Conservation (phyloP, 805 yeast genomes). For the Hagleromyces aurorensis region DNA sequence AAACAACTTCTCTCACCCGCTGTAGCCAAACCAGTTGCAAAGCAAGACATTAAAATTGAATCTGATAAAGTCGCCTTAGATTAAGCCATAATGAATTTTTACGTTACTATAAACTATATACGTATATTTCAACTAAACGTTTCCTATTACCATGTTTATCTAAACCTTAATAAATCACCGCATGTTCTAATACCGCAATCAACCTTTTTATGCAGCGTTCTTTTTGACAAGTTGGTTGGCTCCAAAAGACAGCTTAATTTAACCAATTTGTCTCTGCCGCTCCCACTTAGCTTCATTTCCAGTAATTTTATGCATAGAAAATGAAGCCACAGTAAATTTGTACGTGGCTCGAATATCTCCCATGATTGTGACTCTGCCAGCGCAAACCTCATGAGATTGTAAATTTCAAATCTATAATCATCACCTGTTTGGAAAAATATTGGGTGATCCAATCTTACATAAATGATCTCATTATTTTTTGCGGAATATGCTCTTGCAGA, state of each 20-base stretch:
- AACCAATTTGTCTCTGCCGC: slow-evolving; percentile 16
- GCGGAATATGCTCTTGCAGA: slow-evolving; percentile 35
- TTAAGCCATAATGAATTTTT: slow-evolving; percentile 1
- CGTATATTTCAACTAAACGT: slow-evolving; percentile 3
- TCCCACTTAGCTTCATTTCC: slow-evolving; percentile 16
- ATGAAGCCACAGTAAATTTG: slow-evolving; percentile 59
- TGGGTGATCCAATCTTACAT: slow-evolving; percentile 57
- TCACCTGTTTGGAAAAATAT: slow-evolving; percentile 53
- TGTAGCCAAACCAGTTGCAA: slow-evolving; percentile 8
- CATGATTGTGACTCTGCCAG: slow-evolving; percentile 20
- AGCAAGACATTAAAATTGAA: background rate
- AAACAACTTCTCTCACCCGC: slow-evolving; percentile 13
- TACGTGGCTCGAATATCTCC: slow-evolving; percentile 31
- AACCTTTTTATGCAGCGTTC: slow-evolving; percentile 13
- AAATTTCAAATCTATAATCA: slow-evolving; percentile 55
- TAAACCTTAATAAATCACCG: slow-evolving; percentile 20
- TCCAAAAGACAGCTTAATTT: slow-evolving; percentile 12
- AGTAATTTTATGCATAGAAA: slow-evolving; percentile 47
- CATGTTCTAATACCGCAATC: slow-evolving; percentile 15
- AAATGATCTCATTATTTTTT: slow-evolving; percentile 26
- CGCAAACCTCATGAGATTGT: slow-evolving; percentile 43
- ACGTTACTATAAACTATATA: too few species aligned
- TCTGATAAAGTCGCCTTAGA: slow-evolving; percentile 10
- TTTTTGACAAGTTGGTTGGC: slow-evolving; percentile 8
- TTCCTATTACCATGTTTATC: slow-evolving; percentile 6